Evolutionary conservation across 345 rosid species (phyloP), one percentile per base, ranked within the genome.

Genomic region (Kernera saxatilis): DNA sequence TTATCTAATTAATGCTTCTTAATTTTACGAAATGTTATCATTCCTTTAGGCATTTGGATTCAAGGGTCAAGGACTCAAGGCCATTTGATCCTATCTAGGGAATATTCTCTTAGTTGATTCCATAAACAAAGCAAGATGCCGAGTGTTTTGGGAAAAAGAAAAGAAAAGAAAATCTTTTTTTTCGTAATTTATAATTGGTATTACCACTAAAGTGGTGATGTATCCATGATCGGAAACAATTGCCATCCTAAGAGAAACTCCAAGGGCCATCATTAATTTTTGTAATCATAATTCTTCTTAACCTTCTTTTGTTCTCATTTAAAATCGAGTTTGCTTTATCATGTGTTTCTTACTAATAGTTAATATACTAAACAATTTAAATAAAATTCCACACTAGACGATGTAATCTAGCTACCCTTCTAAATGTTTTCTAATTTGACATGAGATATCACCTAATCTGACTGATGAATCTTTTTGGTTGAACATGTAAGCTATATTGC

Each of bases 171-270:
- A 57, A 30, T 29, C 12, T 7, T 10, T 59, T 10, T 59, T 56
- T 67, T 74, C 22, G 26, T 69, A 46, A 54, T 32, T 67, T 70
- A 76, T 65, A n/a, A 70, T 48, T 39, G 76, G 74, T 62, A 82
- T 77, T 78, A 74, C 69, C 76, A 61, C 43, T 80, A 58, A 32
- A 40, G 70, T 62, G 75, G 79, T 50, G 70, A 63, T 68, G 71
- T 68, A 45, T 39, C 59, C 70, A 69, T 70, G 43, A 53, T 70
- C 75, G 53, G 65, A 62, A 63, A 50, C 69, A 62, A 56, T 69
- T 63, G 63, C 53, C 54, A 63, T 69, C 67, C 73, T 21, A 54
- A 73, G 36, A 11, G 69, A 61, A 73, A 73, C 72, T 58, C 78
- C 68, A 59, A 58, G 15, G 33, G 78, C 25, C 73, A 74, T 59